A percentile compares a stretch with the other conserved stretches of the same genome.
phyloP scores from a whole-genome alignment of 2,329 filamentous ascomycete genomes.

The Curvularia sp. region DNA sequence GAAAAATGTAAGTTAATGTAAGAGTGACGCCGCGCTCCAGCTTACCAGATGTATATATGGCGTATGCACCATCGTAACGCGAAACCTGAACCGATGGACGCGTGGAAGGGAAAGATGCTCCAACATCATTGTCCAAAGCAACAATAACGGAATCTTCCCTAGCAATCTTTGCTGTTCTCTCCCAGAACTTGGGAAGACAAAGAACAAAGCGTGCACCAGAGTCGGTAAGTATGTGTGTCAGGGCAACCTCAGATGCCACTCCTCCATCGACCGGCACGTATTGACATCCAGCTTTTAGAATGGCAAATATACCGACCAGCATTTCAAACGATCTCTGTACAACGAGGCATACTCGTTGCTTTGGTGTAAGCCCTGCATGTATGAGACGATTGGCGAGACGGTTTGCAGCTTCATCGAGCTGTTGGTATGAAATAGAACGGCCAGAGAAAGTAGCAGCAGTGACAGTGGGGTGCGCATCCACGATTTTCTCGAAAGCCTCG shows the following conservation, averaged over 20 bases:
- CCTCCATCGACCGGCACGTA: slow-evolving; percentile 67
- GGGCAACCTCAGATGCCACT: slow-evolving; percentile 37
- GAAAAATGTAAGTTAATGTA: slow-evolving; percentile 7
- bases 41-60: slow-evolving; percentile 61
- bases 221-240: slow-evolving; percentile 59
- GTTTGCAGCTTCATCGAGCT: slow-evolving; percentile 40
- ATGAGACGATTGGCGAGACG: slow-evolving; percentile 42
- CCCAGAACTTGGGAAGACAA: slow-evolving; percentile 52
- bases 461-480: slow-evolving; percentile 29
- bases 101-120: slow-evolving; percentile 20
- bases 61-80: slow-evolving; percentile 41
- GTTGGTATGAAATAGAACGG: slow-evolving; percentile 35
- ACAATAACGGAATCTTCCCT: slow-evolving; percentile 22
- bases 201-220: slow-evolving; percentile 56
- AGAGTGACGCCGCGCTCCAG: too few relatives aligned
- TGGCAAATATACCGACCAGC: slow-evolving; percentile 64
- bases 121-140: slow-evolving; percentile 21
- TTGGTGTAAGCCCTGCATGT: slow-evolving; percentile 31
- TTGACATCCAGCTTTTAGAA: slow-evolving; percentile 65
- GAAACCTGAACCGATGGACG: slow-evolving; percentile 28
- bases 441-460: slow-evolving; percentile 34
- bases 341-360: slow-evolving; percentile 61
- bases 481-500: slow-evolving; percentile 39
- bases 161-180: slow-evolving; percentile 30
- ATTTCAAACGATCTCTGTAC: slow-evolving; percentile 63